Percentiles rank a stretch among this genome's conserved stretches.
These are phyloP conservation scores for Fusarium acutatum DNA, from an alignment of 2,329 filamentous ascomycete species.

Conservation along the genomic window DNA sequence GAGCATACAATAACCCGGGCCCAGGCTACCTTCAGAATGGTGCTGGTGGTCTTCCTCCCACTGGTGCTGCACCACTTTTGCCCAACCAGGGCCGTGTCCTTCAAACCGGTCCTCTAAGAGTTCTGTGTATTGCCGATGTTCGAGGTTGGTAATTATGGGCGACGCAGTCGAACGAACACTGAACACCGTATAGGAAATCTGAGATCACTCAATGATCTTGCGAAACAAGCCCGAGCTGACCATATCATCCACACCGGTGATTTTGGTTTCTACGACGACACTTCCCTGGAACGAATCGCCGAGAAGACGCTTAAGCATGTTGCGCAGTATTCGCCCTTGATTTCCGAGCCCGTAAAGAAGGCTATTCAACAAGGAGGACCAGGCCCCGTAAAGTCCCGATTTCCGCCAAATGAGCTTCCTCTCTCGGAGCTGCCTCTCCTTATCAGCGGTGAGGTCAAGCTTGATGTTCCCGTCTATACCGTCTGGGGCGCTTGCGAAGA, in stretches of 20 bases:
- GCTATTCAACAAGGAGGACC: constrained; percentile 71
- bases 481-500: constrained; percentile 99
- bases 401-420: constrained; percentile 81
- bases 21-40: constrained; percentile 73
- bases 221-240: constrained; percentile 92
- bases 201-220: constrained; percentile 93
- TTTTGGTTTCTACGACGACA: constrained; percentile 98
- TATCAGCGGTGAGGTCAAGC: constrained; percentile 85
- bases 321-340: constrained; percentile 95
- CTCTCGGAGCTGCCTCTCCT: constrained; percentile 93
- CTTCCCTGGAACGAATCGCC: constrained; percentile 93
- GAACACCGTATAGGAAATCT: constrained; percentile 77
- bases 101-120: constrained; percentile 71
- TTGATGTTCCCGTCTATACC: constrained; percentile 97
- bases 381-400: constrained; percentile 86
- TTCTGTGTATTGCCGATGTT: constrained; percentile 77
- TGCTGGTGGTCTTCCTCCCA: constrained; percentile 60
- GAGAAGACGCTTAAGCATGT: constrained; percentile 99
- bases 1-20: constrained; percentile 60
- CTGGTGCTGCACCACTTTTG: constrained; percentile 70
- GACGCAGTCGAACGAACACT: constrained; percentile 29
- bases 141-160: constrained; percentile 60
- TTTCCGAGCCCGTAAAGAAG: constrained; percentile 80
- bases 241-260: constrained; percentile 99
- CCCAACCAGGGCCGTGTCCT: constrained; percentile 74